These are phyloP conservation scores for Pythium sp. DNA, from an alignment of 352 stramenopile genomes.

Conservation along the genomic window DNA sequence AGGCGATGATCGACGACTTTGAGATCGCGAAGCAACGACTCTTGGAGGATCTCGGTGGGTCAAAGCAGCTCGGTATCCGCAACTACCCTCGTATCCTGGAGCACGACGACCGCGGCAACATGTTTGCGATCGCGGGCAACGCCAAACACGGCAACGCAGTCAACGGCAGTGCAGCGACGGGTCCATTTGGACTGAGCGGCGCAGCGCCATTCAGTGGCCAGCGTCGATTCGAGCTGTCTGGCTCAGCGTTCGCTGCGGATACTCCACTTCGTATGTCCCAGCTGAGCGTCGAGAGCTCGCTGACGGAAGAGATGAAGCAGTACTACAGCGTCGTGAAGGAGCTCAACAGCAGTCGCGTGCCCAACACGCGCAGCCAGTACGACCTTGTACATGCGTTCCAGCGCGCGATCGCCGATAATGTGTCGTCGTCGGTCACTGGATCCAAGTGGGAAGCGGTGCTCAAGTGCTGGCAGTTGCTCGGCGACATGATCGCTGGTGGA, in stretches of 20 bases:
- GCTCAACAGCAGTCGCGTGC: constrained; percentile 66
- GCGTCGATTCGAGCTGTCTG: constrained; percentile 48
- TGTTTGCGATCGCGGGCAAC: constrained; percentile 42
- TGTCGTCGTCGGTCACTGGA: constrained; percentile 50
- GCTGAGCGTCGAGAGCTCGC: constrained; percentile 53
- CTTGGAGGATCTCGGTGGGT: constrained; percentile 63
- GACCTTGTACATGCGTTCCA: constrained; percentile 61
- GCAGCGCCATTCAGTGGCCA: constrained; percentile 39
- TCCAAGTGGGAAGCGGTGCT: constrained; percentile 74
- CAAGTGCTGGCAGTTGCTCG: constrained; percentile 83
- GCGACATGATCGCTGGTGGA: constrained; percentile 56
- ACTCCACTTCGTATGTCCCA: constrained; percentile 64
- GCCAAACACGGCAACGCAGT: constrained; percentile 27
- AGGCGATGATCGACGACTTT: constrained; percentile 87
- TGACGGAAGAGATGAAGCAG: constrained; percentile 85
- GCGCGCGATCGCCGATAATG: constrained; percentile 45
- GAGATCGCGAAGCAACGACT: constrained; percentile 72
- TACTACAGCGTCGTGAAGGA: constrained; percentile 72
- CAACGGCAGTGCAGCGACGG: constrained; percentile 15
- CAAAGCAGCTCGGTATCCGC: constrained; percentile 62
- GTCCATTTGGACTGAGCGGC: constrained; percentile 46
- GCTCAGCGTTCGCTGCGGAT: constrained; percentile 20
- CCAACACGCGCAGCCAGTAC: constrained; percentile 69
- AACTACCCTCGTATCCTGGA: constrained; percentile 70
- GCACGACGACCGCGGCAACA: constrained; percentile 35